A percentile compares a stretch with the other conserved stretches of the same genome.
Evolutionary conservation across 495 filamentous ascomycete genomes (phyloP).

Genomic region (Aspergillus panamensis): DNA sequence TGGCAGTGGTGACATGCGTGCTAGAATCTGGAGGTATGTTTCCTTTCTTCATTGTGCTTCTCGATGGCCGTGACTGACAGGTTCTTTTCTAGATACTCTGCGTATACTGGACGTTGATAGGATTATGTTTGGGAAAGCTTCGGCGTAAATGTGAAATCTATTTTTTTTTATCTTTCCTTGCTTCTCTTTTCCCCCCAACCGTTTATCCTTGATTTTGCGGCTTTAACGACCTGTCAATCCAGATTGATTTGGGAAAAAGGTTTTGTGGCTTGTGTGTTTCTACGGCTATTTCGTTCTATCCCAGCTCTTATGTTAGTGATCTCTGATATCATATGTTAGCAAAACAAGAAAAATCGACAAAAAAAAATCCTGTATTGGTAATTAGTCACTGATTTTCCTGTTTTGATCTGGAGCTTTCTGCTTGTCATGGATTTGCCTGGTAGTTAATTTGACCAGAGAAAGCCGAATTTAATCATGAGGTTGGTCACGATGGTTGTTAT

Average conservation of each 20-base stretch:
- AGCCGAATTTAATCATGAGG: slow-evolving; percentile 12
- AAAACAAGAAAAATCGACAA: slow-evolving; percentile 8
- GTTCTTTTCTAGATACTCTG: slow-evolving; percentile 35
- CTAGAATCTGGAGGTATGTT: slow-evolving; percentile 81
- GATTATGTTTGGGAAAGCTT: slow-evolving; percentile 32
- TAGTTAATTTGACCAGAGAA: slow-evolving; percentile 10
- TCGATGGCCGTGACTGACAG: background rate
- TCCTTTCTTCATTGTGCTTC: slow-evolving; percentile 5
- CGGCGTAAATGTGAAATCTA: slow-evolving; percentile 38
- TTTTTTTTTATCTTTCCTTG: slow-evolving; percentile 21
- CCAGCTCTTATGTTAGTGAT: slow-evolving; percentile 8
- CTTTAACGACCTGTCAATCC: slow-evolving; percentile 12
- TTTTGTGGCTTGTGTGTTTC: slow-evolving; percentile 8
- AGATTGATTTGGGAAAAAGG: slow-evolving; percentile 20
- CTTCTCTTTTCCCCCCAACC: slow-evolving; percentile 12
- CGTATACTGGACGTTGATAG: slow-evolving; percentile 45
- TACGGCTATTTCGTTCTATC: slow-evolving; percentile 2
- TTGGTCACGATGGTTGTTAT: background rate
- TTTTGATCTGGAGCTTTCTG: slow-evolving; percentile 4
- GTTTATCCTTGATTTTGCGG: slow-evolving; percentile 1
- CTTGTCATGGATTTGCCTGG: slow-evolving; percentile 10
- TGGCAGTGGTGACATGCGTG: slow-evolving; percentile 85
- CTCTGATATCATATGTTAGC: slow-evolving; percentile 3
- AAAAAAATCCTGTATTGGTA: slow-evolving; percentile 15
- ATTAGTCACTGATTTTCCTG: slow-evolving; percentile 6